Evolutionary conservation across 495 filamentous ascomycete genomes (phyloP).

Genomic region (Penicillium atrosanguineum): DNA sequence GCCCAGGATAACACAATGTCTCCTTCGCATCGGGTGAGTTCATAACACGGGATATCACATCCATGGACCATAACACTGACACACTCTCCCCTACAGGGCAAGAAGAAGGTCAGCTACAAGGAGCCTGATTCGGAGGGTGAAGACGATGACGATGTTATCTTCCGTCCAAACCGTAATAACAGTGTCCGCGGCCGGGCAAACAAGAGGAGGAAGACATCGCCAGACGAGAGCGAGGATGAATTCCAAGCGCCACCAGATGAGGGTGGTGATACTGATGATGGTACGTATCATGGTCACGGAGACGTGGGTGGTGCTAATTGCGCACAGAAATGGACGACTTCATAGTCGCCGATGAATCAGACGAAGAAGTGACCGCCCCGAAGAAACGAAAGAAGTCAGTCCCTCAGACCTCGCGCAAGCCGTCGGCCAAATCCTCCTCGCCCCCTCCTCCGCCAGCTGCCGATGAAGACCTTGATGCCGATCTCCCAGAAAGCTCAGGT

Average conservation of each 20-base stretch:
- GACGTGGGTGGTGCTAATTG: slow-evolving; percentile 16
- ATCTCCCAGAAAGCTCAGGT: slow-evolving; percentile 50
- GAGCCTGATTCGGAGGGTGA: slow-evolving; percentile 54
- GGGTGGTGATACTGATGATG: slow-evolving; percentile 55
- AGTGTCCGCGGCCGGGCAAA: slow-evolving; percentile 31
- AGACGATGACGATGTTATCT: slow-evolving; percentile 54
- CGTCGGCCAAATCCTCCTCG: slow-evolving; percentile 56
- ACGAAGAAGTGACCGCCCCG: slow-evolving; percentile 64
- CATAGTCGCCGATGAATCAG: slow-evolving; percentile 73
- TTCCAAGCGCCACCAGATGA: slow-evolving; percentile 58
- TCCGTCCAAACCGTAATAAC: slow-evolving; percentile 39
- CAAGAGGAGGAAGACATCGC: slow-evolving; percentile 53
- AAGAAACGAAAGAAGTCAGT: slow-evolving; percentile 72
- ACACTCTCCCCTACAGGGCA: slow-evolving; percentile 25
- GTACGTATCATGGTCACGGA: slow-evolving; percentile 36
- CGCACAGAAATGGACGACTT: slow-evolving; percentile 76
- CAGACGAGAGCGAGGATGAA: slow-evolving; percentile 61
- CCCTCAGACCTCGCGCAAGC: slow-evolving; percentile 51
- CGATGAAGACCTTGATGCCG: slow-evolving; percentile 51
- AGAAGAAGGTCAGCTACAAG: slow-evolving; percentile 47
- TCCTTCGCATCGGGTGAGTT: slow-evolving; percentile 47
- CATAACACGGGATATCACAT: neutral
- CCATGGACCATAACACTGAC: slow-evolving; percentile 6
- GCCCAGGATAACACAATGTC: slow-evolving; percentile 29
- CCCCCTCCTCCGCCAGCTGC: slow-evolving; percentile 45